Conservation (phyloP, 192 early-diverging fungal species). For the Cladochytrium replicatum region DNA sequence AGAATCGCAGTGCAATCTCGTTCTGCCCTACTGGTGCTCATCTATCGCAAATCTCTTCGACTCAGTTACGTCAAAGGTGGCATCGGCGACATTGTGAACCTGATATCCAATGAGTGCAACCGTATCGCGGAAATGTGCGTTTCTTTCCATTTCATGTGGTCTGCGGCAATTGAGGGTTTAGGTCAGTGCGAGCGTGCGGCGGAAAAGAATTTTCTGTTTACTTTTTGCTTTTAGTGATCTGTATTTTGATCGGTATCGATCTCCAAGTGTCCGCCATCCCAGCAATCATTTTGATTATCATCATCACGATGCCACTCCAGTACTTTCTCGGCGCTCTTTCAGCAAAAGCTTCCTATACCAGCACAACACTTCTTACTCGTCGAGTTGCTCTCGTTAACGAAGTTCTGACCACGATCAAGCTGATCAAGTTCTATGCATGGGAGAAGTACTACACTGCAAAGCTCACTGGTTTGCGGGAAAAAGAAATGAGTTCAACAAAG, state of each 20-base stretch:
- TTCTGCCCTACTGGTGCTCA: slow-evolving; percentile 63
- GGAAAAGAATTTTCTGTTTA: neutral
- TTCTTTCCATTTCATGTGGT: slow-evolving; percentile 65
- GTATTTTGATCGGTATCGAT: slow-evolving; percentile 36
- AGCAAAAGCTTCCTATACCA: slow-evolving; percentile 33
- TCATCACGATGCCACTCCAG: slow-evolving; percentile 51
- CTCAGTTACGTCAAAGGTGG: slow-evolving; percentile 53
- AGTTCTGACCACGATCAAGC: slow-evolving; percentile 61
- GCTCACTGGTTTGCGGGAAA: slow-evolving; percentile 35
- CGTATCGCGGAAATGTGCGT: slow-evolving; percentile 58
- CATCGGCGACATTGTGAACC: slow-evolving; percentile 59
- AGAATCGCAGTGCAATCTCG: slow-evolving; percentile 52
- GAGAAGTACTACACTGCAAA: slow-evolving; percentile 49
- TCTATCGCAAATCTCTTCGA: slow-evolving; percentile 60
- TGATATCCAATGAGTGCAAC: slow-evolving; percentile 65
- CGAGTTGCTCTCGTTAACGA: slow-evolving; percentile 67
- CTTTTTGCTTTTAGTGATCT: slow-evolving; percentile 29
- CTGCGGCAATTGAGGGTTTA: slow-evolving; percentile 49
- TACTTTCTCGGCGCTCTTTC: slow-evolving; percentile 41
- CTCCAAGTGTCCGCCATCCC: slow-evolving; percentile 41
- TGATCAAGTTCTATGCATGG: slow-evolving; percentile 77
- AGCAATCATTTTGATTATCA: slow-evolving; percentile 25
- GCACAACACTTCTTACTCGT: slow-evolving; percentile 48
- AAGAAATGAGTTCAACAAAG: slow-evolving; percentile 44
- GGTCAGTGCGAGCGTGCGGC: slow-evolving; percentile 6